These are phyloP conservation scores for Paecilomyces niveus DNA, from an alignment of 2,329 filamentous ascomycete species.

Conservation along the genomic window DNA sequence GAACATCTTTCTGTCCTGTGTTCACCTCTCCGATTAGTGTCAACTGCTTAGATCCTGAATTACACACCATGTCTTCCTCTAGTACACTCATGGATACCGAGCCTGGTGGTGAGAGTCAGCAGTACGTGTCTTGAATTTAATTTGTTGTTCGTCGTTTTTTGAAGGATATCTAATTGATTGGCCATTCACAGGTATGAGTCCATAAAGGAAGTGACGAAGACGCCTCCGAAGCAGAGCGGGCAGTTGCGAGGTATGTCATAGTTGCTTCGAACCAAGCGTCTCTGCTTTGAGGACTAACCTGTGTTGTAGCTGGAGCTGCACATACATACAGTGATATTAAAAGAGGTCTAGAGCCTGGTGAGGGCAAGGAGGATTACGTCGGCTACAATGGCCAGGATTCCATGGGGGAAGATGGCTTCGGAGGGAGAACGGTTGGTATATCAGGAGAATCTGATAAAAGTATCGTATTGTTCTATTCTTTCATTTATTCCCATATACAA, in stretches of 20 bases:
- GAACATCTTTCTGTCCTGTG: neutral
- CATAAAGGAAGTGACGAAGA: conserved; percentile 42
- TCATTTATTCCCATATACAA: conserved; percentile 6
- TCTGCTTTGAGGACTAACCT: neutral
- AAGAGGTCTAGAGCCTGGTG: conserved; percentile 17
- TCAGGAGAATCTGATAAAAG: conserved; percentile 32
- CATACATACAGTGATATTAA: conserved; percentile 28
- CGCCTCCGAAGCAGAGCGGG: conserved; percentile 48
- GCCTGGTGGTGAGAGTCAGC: conserved; percentile 53
- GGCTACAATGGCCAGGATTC: conserved; percentile 45
- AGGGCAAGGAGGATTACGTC: conserved; percentile 45
- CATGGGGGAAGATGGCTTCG: conserved; percentile 50
- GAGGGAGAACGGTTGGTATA: conserved; percentile 43
- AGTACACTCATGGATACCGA: conserved; percentile 51
- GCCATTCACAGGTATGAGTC: conserved; percentile 48
- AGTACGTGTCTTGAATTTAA: conserved; percentile 33
- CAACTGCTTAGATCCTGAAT: neutral
- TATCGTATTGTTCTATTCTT: conserved; percentile 15
- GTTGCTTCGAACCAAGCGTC: neutral
- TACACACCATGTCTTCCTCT: conserved; percentile 37
- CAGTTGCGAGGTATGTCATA: conserved; percentile 47
- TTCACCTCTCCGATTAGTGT: neutral
- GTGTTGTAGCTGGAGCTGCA: conserved; percentile 13
- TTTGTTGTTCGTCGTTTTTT: neutral
- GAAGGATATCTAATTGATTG: neutral